A percentile compares a stretch with the other conserved stretches of the same genome.
phyloP scores from a whole-genome alignment of 306 rosid species.

The Morella rubra region DNA sequence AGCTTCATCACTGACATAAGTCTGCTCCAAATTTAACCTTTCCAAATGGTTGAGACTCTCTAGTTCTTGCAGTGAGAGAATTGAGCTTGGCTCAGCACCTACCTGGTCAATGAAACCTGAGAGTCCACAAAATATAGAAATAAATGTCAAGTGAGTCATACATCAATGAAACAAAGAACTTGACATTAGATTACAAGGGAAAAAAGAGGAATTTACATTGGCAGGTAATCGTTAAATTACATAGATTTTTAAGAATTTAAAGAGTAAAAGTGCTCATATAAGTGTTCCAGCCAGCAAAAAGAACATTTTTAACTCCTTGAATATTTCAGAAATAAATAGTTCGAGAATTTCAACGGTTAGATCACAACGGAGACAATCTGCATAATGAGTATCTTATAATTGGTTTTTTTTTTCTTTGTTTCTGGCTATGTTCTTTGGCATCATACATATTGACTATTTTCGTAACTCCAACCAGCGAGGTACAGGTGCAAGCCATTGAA shows the following conservation, averaged over 20 bases:
- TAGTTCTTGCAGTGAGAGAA: conserved; percentile 49
- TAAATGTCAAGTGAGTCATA: not conserved
- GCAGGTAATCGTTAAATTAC: not conserved
- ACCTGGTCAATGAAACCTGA: conserved; percentile 54
- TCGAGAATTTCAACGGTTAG: not conserved
- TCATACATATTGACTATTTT: no score
- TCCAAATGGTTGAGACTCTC: conserved; percentile 55
- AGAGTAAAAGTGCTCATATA: not conserved
- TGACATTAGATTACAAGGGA: not conserved
- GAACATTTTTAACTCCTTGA: not conserved
- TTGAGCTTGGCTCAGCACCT: conserved; percentile 22
- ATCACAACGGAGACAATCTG: not conserved
- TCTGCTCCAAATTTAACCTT: conserved; percentile 68
- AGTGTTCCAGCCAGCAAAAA: conserved; percentile 1
- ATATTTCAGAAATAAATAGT: not conserved
- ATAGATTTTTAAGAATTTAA: not conserved
- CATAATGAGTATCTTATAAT: no score
- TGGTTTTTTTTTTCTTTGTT: no score
- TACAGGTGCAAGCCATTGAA: no score
- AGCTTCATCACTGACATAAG: conserved; percentile 58
- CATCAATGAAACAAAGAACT: not conserved
- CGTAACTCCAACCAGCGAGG: no score
- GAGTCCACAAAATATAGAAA: conserved; percentile 10
- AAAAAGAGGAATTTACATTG: not conserved
- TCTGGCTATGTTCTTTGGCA: no score